A percentile compares a stretch with the other conserved stretches of the same genome.
These are phyloP conservation scores for Ganoderma meredithae DNA, from an alignment of 1,284 basidiomycete genomes.

Conservation along the genomic window DNA sequence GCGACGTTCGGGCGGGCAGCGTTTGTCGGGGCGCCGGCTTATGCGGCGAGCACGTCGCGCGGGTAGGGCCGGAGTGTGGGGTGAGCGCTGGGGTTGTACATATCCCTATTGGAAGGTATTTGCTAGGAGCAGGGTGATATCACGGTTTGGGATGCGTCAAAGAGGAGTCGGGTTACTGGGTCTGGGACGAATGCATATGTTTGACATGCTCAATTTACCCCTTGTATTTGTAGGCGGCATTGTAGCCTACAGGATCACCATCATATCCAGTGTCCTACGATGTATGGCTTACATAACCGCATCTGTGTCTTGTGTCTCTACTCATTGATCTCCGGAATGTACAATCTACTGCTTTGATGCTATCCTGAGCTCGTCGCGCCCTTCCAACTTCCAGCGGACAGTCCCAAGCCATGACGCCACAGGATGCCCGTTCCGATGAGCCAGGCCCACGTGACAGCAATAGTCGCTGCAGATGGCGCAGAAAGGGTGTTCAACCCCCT, in stretches of 20 bases:
- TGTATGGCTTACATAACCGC: conserved; percentile 32
- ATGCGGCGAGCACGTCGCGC: conserved; percentile 30
- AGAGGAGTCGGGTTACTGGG: conserved; percentile 23
- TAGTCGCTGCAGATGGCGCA: conserved; percentile 20
- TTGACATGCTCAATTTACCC: conserved; percentile 30
- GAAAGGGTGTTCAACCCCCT: conserved; percentile 23
- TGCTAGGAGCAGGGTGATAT: conserved; percentile 10
- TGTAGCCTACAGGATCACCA: conserved; percentile 31
- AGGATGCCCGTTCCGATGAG: conserved; percentile 18
- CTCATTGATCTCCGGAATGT: conserved; percentile 18
- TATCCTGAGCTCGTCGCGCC: not conserved
- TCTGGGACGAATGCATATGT: conserved; percentile 29
- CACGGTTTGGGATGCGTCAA: conserved; percentile 12
- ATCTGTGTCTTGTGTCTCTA: conserved; percentile 25
- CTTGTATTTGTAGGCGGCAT: conserved; percentile 33
- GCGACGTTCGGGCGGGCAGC: conserved; percentile 27
- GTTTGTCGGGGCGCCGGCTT: conserved; percentile 27
- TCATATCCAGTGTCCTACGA: conserved; percentile 21
- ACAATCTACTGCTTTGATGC: conserved; percentile 19
- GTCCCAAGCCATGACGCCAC: conserved; percentile 11
- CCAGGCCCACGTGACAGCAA: conserved; percentile 28
- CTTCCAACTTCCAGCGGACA: not conserved
- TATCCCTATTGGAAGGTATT: not conserved
- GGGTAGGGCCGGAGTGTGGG: conserved; percentile 16
- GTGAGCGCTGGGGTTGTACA: conserved; percentile 3